Conservation (phyloP, 1,139 yeast genomes). For the Hyphopichia buzzinii region DNA sequence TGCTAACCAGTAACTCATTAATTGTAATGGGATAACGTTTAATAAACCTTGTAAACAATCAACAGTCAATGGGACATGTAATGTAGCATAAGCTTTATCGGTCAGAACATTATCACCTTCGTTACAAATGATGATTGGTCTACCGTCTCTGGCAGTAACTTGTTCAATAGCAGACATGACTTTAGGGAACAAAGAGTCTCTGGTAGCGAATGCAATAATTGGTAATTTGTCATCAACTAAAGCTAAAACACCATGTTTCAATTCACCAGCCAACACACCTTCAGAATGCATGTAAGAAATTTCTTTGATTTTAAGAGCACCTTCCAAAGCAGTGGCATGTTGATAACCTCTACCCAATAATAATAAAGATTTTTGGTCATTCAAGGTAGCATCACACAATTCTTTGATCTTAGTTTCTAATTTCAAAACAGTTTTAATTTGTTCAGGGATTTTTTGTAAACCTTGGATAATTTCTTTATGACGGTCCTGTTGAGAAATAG, state of each 20-base stretch:
- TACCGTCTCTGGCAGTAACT: constrained; percentile 95
- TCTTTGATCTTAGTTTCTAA: constrained; percentile 73
- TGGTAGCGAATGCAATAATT: constrained; percentile 94
- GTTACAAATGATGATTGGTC: constrained; percentile 91
- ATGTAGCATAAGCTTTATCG: constrained; percentile 59
- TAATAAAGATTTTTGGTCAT: constrained; percentile 81
- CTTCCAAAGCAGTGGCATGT: constrained; percentile 95
- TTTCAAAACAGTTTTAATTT: constrained; percentile 72
- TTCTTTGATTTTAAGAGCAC: constrained; percentile 97
- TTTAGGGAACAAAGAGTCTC: constrained; percentile 95
- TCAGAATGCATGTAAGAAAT: constrained; percentile 99
- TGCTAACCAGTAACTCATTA: constrained; percentile 97
- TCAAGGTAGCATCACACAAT: constrained; percentile 70
- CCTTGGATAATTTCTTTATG: constrained; percentile 87
- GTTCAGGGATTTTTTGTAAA: constrained; percentile 78
- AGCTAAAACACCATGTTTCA: constrained; percentile 97
- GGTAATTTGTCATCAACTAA: constrained; percentile 93
- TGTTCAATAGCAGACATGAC: constrained; percentile 95
- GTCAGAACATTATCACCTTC: constrained; percentile 70
- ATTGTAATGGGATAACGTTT: constrained; percentile 91
- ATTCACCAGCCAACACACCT: constrained; percentile 98
- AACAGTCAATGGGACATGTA: constrained; percentile 93
- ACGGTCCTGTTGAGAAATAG: constrained; percentile 72
- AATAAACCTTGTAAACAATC: constrained; percentile 97
- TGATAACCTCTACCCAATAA: constrained; percentile 97